phyloP scores from a whole-genome alignment of 1,139 yeast species.

The Ashbya aceris region DNA sequence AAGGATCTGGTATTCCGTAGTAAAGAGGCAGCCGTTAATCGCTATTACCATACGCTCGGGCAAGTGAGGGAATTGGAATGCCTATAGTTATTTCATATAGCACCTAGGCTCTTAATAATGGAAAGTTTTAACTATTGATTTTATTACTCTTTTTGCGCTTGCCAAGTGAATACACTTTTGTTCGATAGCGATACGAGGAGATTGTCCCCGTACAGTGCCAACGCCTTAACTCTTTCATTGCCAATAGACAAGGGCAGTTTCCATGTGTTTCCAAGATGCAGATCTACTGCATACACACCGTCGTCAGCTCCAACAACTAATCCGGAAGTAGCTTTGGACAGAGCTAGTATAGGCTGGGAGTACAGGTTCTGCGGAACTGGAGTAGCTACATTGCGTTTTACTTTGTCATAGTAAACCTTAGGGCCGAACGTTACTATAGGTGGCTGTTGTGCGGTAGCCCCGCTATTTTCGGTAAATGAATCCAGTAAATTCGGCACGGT shows the following conservation, averaged over 20 bases:
- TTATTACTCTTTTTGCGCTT: no score
- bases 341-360: constrained; percentile 43
- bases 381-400: constrained; percentile 50
- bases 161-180: constrained; percentile 5
- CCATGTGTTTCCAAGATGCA: constrained; percentile 32
- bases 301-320: constrained; percentile 66
- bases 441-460: constrained; percentile 16
- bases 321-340: constrained; percentile 38
- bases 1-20: constrained; percentile 1
- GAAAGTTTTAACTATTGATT: no score
- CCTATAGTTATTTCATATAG: background rate
- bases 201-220: constrained; percentile 26
- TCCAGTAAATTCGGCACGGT: background rate
- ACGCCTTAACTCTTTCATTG: constrained; percentile 43
- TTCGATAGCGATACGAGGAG: constrained; percentile 5
- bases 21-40: constrained; percentile 1
- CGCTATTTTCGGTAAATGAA: constrained; percentile 5
- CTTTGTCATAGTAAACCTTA: constrained; percentile 33
- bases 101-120: no score
- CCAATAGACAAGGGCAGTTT: constrained; percentile 23
- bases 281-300: constrained; percentile 53
- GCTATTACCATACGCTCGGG: background rate
- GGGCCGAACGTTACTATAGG: background rate
- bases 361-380: constrained; percentile 64
- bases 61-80: background rate